A percentile compares a stretch with the other conserved stretches of the same genome.
These are phyloP conservation scores for Tolypocladium capitatum DNA, from an alignment of 2,329 filamentous ascomycete species.

Conservation along the genomic window DNA sequence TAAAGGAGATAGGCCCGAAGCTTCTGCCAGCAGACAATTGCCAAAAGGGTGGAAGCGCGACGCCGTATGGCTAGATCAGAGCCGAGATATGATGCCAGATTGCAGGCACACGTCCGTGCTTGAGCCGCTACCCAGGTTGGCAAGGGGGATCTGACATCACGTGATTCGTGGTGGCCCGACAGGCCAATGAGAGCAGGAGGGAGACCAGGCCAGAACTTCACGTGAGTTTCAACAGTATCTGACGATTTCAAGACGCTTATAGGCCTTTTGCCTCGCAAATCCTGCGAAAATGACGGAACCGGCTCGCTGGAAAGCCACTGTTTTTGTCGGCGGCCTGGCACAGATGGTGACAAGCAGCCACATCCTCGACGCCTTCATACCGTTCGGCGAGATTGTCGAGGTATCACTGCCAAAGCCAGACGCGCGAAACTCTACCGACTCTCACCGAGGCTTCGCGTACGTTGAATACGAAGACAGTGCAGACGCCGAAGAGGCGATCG, in stretches of 20 bases:
- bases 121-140: not conserved
- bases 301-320: slow-evolving; percentile 73
- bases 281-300: slow-evolving; percentile 57
- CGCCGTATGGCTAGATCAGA: not conserved
- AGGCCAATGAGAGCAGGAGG: not conserved
- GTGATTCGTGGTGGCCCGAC: not conserved
- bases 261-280: not conserved
- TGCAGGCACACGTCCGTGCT: slow-evolving; percentile 18
- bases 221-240: not conserved
- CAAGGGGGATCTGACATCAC: slow-evolving; percentile 5
- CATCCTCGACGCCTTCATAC: slow-evolving; percentile 83
- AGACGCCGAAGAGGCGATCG: slow-evolving; percentile 88
- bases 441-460: slow-evolving; percentile 89
- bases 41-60: slow-evolving; percentile 11
- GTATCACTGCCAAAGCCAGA: slow-evolving; percentile 84
- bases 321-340: slow-evolving; percentile 85
- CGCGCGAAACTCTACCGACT: slow-evolving; percentile 60
- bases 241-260: not conserved
- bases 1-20: slow-evolving; percentile 9
- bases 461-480: slow-evolving; percentile 80
- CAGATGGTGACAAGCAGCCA: slow-evolving; percentile 61
- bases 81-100: slow-evolving; percentile 30
- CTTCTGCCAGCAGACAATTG: slow-evolving; percentile 15
- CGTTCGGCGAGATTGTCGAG: slow-evolving; percentile 91
- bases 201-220: not conserved